Percentiles rank a stretch among this genome's conserved stretches.
Evolutionary conservation across 2,329 filamentous ascomycete species (phyloP).

Genomic region (Pestalotiopsis sp.): DNA sequence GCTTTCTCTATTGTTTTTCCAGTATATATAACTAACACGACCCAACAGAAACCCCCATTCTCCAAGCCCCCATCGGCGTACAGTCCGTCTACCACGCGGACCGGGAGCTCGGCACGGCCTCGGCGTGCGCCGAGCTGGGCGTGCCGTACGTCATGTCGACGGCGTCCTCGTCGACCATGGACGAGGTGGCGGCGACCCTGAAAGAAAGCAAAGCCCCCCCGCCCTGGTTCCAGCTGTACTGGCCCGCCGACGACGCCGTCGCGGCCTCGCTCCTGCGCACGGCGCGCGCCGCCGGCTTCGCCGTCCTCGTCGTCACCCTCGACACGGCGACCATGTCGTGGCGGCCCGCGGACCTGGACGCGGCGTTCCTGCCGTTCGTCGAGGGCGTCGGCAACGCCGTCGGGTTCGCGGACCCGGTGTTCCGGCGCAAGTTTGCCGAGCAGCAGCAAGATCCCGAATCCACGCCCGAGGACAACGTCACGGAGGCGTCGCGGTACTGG

Average conservation of each 20-base stretch:
- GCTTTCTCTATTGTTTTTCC: not conserved
- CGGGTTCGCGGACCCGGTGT: conserved; percentile 70
- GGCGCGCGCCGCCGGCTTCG: conserved; percentile 64
- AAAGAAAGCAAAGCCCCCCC: conserved; percentile 46
- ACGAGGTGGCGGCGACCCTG: conserved; percentile 64
- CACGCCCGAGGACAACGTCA: conserved; percentile 48
- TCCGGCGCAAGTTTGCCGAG: conserved; percentile 57
- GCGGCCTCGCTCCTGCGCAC: conserved; percentile 65
- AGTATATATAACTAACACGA: not conserved
- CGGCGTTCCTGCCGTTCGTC: conserved; percentile 62
- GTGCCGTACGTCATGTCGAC: conserved; percentile 72
- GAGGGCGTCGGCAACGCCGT: conserved; percentile 60
- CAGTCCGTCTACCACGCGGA: conserved; percentile 69
- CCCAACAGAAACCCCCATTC: conserved; percentile 47
- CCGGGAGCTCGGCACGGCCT: conserved; percentile 64
- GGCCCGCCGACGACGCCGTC: conserved; percentile 67
- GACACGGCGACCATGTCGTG: conserved; percentile 73
- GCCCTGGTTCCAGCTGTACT: conserved; percentile 78
- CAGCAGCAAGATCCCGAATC: conserved; percentile 33
- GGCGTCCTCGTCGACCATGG: conserved; percentile 63
- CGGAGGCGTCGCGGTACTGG: conserved; percentile 57
- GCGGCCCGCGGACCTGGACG: conserved; percentile 70
- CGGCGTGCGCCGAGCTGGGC: conserved; percentile 60
- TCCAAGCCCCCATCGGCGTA: conserved; percentile 72
- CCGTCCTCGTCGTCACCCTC: conserved; percentile 70